These are phyloP conservation scores for Nepenthes mirabilis DNA, from an alignment of 148 eudicot genomes.

Conservation along the genomic window DNA sequence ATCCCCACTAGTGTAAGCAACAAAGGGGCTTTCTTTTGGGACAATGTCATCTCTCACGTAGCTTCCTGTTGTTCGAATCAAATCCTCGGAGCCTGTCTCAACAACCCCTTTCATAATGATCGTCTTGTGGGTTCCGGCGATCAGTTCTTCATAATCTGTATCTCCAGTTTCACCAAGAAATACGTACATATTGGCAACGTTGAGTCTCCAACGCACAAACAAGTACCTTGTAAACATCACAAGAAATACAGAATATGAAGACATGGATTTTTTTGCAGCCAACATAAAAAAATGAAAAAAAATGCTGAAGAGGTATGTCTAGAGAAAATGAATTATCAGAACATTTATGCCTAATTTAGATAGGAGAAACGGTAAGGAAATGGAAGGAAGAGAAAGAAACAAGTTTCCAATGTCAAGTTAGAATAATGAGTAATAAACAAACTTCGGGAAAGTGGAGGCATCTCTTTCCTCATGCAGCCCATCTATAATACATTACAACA, in stretches of 20 bases:
- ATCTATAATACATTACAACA: too few relatives aligned
- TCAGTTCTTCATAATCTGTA: slow-evolving; percentile 63
- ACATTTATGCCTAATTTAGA: too few relatives aligned
- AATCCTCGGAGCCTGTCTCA: slow-evolving; percentile 44
- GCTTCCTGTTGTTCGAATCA: slow-evolving; percentile 50
- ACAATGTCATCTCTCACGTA: slow-evolving; percentile 48
- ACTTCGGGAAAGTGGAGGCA: too few relatives aligned
- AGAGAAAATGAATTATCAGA: too few relatives aligned
- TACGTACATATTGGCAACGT: slow-evolving; percentile 63
- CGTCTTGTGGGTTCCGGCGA: slow-evolving; percentile 60
- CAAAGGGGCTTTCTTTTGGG: slow-evolving; percentile 43
- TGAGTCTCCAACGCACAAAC: slow-evolving; percentile 65
- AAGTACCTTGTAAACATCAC: slow-evolving; percentile 28
- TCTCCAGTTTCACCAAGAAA: slow-evolving; percentile 72
- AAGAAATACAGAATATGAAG: too few relatives aligned
- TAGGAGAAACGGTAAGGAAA: too few relatives aligned
- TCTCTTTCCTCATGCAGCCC: too few relatives aligned
- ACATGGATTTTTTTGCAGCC: too few relatives aligned
- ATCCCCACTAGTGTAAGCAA: slow-evolving; percentile 18
- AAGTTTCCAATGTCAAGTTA: too few relatives aligned
- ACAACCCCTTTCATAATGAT: slow-evolving; percentile 49
- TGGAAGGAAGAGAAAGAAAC: too few relatives aligned
- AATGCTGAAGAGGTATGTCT: too few relatives aligned
- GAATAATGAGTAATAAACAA: too few relatives aligned
- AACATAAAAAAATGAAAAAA: not conserved